Evolutionary conservation across 2,329 filamentous ascomycete genomes (phyloP).

Genomic region (Aspergillus piperis): DNA sequence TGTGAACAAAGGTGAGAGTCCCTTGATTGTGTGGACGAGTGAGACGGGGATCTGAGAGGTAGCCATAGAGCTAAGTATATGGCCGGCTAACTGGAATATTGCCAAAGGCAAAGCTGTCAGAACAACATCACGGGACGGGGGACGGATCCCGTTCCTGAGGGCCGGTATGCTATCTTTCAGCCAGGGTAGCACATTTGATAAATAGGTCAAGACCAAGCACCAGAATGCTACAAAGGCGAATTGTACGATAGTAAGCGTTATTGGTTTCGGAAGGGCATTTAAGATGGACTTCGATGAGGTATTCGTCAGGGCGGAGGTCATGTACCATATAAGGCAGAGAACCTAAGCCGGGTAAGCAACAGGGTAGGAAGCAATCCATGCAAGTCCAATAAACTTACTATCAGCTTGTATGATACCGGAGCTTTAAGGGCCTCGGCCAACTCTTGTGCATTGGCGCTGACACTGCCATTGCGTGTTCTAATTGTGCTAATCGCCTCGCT

Average conservation of each 20-base stretch:
- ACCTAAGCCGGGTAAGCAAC: conserved; percentile 55
- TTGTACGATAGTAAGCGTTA: conserved; percentile 88
- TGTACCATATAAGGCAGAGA: conserved; percentile 89
- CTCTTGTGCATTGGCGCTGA: conserved; percentile 91
- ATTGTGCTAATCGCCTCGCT: conserved; percentile 85
- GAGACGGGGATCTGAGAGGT: conserved; percentile 95
- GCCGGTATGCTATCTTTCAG: conserved; percentile 73
- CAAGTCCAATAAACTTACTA: conserved; percentile 60
- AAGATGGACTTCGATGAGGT: conserved; percentile 97
- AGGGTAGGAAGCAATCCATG: background rate
- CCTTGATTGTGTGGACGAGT: conserved; percentile 97
- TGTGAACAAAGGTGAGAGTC: conserved; percentile 91
- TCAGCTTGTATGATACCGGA: conserved; percentile 81
- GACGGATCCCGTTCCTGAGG: conserved; percentile 78
- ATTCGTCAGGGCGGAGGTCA: conserved; percentile 92
- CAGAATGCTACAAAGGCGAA: conserved; percentile 90
- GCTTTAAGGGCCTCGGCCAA: conserved; percentile 88
- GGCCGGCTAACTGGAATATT: conserved; percentile 87
- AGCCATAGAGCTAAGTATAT: conserved; percentile 90
- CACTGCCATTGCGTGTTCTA: conserved; percentile 75
- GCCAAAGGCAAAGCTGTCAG: conserved; percentile 87
- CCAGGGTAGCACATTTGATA: conserved; percentile 70
- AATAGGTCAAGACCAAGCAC: conserved; percentile 76
- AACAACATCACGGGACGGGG: conserved; percentile 78
- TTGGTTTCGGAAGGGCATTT: conserved; percentile 84